Evolutionary conservation across 2,329 filamentous ascomycete species (phyloP).

Genomic region (Aspergillus transmontanensis): DNA sequence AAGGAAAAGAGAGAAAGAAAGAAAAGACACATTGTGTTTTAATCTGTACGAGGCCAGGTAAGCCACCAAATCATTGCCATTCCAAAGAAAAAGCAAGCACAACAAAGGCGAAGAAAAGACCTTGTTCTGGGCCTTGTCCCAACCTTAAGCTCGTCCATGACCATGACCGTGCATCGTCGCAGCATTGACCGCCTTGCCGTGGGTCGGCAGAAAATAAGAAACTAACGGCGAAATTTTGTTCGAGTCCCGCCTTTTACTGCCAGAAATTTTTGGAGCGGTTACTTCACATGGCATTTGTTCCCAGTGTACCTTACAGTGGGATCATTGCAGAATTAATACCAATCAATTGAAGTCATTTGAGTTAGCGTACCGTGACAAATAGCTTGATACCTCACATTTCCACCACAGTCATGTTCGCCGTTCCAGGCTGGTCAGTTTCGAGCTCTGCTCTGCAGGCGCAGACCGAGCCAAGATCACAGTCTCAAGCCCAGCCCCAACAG

Average conservation of each 20-base stretch:
- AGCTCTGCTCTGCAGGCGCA: constrained; percentile 72
- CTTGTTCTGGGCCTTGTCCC: neutral
- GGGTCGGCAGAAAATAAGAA: constrained; percentile 5
- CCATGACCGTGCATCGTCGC: no score
- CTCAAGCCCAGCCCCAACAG: constrained; percentile 59
- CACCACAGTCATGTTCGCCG: constrained; percentile 73
- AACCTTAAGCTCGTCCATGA: neutral
- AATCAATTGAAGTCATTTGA: neutral
- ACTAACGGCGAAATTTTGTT: neutral
- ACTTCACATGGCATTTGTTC: neutral
- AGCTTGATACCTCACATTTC: neutral
- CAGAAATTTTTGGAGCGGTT: constrained; percentile 18
- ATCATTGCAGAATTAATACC: neutral
- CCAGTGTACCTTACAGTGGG: neutral
- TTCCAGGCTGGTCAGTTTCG: constrained; percentile 87
- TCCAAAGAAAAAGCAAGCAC: neutral
- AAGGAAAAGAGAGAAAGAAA: neutral
- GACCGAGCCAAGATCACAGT: constrained; percentile 58
- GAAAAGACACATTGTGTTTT: neutral
- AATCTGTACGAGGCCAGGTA: neutral
- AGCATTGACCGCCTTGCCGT: constrained; percentile 5
- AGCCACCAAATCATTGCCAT: neutral
- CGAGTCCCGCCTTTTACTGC: constrained; percentile 17
- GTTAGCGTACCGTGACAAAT: neutral
- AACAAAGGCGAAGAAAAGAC: neutral